Evolutionary conservation across 805 yeast species (phyloP).

Genomic region (Blastobotrys robertii): DNA sequence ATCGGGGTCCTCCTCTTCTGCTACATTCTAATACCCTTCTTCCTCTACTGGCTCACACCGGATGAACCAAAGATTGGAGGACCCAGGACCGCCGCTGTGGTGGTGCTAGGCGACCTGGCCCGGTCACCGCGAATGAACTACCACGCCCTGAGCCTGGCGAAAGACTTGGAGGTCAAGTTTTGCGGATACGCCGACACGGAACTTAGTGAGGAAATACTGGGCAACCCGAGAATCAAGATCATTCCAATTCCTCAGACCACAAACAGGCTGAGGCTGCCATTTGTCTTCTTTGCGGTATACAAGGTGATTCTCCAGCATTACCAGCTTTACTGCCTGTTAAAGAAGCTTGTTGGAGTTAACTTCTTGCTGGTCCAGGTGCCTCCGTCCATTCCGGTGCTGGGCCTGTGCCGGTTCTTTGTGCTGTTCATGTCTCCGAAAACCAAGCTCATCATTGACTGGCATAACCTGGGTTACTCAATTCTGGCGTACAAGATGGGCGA

Average conservation of each 20-base stretch:
- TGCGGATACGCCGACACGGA: constrained; percentile 55
- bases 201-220: constrained; percentile 16
- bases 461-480: constrained; percentile 81
- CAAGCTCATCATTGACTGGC: constrained; percentile 85
- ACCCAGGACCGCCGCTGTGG: constrained; percentile 51
- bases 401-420: constrained; percentile 49
- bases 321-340: constrained; percentile 39
- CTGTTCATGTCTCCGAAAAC: constrained; percentile 42
- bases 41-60: constrained; percentile 12
- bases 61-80: constrained; percentile 8
- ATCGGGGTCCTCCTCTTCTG: constrained; percentile 10
- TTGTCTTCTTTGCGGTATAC: constrained; percentile 41
- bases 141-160: constrained; percentile 74
- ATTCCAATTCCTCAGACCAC: constrained; percentile 22
- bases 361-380: constrained; percentile 75
- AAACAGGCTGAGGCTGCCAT: constrained; percentile 34
- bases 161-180: constrained; percentile 57
- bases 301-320: constrained; percentile 54
- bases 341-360: constrained; percentile 49
- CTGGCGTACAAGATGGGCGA: constrained; percentile 51
- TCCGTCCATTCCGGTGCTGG: constrained; percentile 77
- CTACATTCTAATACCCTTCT: constrained; percentile 15
- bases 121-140: constrained; percentile 93
- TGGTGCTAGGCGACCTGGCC: constrained; percentile 88
- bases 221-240: constrained; percentile 21